Conservation (phyloP, 2,329 filamentous ascomycete species). For the Lizonia empirigonia region DNA sequence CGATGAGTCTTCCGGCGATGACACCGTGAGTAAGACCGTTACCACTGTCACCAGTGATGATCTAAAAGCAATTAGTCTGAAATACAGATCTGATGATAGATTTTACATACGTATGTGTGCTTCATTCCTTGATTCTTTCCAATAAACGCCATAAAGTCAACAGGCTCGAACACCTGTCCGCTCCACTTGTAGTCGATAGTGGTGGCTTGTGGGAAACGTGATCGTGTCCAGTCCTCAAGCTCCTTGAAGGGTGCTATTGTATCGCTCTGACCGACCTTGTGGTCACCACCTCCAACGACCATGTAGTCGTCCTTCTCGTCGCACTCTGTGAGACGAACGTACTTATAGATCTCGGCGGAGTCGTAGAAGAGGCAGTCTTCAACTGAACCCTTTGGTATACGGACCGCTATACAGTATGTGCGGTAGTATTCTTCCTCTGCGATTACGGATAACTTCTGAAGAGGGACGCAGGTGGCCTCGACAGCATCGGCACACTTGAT, state of each 20-base stretch:
- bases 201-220: constrained; percentile 58
- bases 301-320: constrained; percentile 62
- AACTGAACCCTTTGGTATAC: constrained; percentile 58
- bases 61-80: too few relatives aligned
- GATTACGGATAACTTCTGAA: constrained; percentile 61
- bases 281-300: constrained; percentile 62
- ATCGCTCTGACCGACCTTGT: constrained; percentile 62
- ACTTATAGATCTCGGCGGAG: constrained; percentile 61
- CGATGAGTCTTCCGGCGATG: constrained; percentile 58
- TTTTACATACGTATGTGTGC: constrained; percentile 59
- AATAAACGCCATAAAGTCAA: constrained; percentile 62
- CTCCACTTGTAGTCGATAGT: constrained; percentile 62
- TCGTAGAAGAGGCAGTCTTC: constrained; percentile 64
- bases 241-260: constrained; percentile 55
- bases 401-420: constrained; percentile 63
- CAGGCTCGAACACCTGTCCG: constrained; percentile 62
- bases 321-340: constrained; percentile 59
- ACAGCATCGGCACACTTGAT: constrained; percentile 58
- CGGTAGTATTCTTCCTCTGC: constrained; percentile 60
- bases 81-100: too few relatives aligned
- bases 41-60: constrained; percentile 63
- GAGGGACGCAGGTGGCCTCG: constrained; percentile 61
- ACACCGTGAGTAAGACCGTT: constrained; percentile 64
- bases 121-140: constrained; percentile 60
- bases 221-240: constrained; percentile 60